Conservation (phyloP, 2,329 filamentous ascomycete genomes). For the Capronia coronata region DNA sequence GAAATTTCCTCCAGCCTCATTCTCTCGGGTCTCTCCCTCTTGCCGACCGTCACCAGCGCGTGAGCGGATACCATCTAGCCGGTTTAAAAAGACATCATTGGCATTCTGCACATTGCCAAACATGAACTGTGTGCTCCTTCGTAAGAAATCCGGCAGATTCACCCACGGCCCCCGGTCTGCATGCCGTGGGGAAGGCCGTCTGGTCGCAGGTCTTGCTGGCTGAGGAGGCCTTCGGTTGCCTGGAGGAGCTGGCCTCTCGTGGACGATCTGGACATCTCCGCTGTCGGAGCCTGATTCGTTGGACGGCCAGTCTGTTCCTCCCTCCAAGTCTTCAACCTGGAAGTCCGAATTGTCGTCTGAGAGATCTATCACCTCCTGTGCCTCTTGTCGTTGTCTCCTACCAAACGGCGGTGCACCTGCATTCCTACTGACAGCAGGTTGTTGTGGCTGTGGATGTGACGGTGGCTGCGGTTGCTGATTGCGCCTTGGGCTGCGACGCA, state of each 20-base stretch:
- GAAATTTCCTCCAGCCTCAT: conserved; percentile 25
- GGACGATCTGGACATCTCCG: conserved; percentile 48
- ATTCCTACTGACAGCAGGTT: background rate
- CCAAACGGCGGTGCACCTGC: conserved; percentile 14
- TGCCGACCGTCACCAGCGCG: conserved; percentile 3
- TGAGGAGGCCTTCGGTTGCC: conserved; percentile 4
- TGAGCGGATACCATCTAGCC: conserved; percentile 28
- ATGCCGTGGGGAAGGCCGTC: conserved; percentile 20
- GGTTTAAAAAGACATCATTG: conserved; percentile 12
- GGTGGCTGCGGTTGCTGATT: background rate
- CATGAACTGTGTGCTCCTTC: conserved; percentile 16
- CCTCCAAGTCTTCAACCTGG: conserved; percentile 11
- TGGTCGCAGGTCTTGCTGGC: conserved; percentile 28
- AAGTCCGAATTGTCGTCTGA: conserved; percentile 43
- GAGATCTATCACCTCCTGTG: conserved; percentile 41
- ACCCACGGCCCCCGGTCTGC: conserved; percentile 15
- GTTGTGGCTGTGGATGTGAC: too few relatives aligned
- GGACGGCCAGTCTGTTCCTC: background rate
- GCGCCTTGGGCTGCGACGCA: conserved; percentile 3
- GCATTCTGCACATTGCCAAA: conserved; percentile 12
- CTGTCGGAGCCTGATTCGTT: conserved; percentile 28
- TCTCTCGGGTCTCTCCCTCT: background rate
- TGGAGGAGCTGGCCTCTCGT: conserved; percentile 18
- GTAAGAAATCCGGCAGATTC: conserved; percentile 12
- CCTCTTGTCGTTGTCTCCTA: conserved; percentile 4